phyloP scores from a whole-genome alignment of 352 stramenopile species.

The Pythium aphanidermatum region DNA sequence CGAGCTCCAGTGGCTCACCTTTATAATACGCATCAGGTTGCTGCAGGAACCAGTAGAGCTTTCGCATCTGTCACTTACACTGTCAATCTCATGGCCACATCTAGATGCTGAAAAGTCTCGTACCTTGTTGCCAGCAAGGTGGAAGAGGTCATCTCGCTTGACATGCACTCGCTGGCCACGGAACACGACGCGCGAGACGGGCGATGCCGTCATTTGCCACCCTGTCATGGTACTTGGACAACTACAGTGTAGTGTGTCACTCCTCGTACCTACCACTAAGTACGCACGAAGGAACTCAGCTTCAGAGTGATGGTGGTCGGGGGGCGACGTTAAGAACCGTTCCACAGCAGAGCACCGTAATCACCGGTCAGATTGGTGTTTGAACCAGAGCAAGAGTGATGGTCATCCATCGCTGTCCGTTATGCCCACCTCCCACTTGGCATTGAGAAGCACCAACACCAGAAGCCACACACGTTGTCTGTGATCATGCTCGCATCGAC shows the following conservation, averaged over 20 bases:
- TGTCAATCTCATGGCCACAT: too few relatives aligned
- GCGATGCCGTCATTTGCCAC: slow-evolving; percentile 25
- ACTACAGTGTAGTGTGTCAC: not conserved
- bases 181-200: slow-evolving; percentile 60
- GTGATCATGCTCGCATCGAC: slow-evolving; percentile 4
- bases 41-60: slow-evolving; percentile 72
- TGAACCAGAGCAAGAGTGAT: slow-evolving; percentile 7
- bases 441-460: not conserved
- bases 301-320: too few relatives aligned
- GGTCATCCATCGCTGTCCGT: slow-evolving; percentile 1
- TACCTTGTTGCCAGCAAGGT: slow-evolving; percentile 84
- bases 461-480: not conserved
- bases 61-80: slow-evolving; percentile 88
- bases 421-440: too few relatives aligned
- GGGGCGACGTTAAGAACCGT: too few relatives aligned
- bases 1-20: slow-evolving; percentile 15
- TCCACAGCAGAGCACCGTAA: too few relatives aligned
- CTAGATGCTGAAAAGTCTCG: too few relatives aligned
- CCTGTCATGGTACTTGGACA: not conserved
- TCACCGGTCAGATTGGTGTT: not conserved
- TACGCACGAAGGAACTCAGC: too few relatives aligned
- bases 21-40: slow-evolving; percentile 56
- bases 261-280: not conserved
- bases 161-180: slow-evolving; percentile 64
- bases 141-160: slow-evolving; percentile 79